phyloP scores from a whole-genome alignment of 257 asterid species.

The Solanum lignicaule region DNA sequence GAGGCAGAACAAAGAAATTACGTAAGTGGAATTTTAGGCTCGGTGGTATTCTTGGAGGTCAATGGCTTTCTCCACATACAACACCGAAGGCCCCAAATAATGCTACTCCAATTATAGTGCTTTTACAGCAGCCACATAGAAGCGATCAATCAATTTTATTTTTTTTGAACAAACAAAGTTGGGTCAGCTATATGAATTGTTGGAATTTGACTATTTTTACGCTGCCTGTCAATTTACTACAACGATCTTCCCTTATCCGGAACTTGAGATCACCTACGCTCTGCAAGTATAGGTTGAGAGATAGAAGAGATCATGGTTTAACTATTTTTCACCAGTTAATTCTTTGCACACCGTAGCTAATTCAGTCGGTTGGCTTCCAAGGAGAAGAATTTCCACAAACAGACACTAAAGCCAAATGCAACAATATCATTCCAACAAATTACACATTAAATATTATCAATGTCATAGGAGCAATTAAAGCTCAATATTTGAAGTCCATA shows the following conservation, averaged over 20 bases:
- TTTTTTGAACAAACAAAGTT: background rate
- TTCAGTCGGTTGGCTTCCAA: background rate
- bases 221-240: background rate
- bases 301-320: background rate
- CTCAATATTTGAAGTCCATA: background rate
- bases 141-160: background rate
- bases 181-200: background rate
- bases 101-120: background rate
- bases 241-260: background rate
- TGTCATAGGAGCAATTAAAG: background rate
- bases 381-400: background rate
- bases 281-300: background rate
- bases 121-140: background rate
- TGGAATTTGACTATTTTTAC: background rate
- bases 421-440: background rate
- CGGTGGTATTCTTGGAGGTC: background rate
- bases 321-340: background rate
- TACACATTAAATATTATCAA: background rate
- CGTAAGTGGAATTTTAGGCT: background rate
- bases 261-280: background rate
- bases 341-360: background rate
- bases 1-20: background rate
- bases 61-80: background rate
- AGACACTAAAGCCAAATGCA: background rate
- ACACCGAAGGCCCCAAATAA: background rate